Base-by-base conservation (phyloP, 352 stramenopile genomes). In the Phytophthora pluvialis region DNA sequence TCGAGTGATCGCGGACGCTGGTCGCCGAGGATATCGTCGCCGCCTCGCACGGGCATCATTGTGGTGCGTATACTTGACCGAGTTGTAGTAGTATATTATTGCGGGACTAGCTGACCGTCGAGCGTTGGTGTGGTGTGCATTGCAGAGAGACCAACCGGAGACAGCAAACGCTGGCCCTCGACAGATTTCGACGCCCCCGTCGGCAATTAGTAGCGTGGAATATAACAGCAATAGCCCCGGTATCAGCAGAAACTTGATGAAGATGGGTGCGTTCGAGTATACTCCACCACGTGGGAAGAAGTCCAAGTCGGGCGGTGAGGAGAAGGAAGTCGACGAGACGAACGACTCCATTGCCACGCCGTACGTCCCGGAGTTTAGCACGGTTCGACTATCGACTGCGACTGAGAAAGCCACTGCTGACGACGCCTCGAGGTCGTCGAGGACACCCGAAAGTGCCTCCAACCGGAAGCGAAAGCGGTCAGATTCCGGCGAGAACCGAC, bases 181-280 rank as follows among this genome's bases (percentile, higher is more conserved):
- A 40, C 71, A 60, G 13, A 75, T 80, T 10, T 67, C 63, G 50
- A 93, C 83, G 1, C 83, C 83, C 7, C 73, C 77, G 6, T 94
- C 85, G 0, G 80, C 66, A 8, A 92, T 94, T 64, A 94, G 85
- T 56, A 94, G 85, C 44, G 84, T 94, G 32, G 76, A 77, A n/a
- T 72, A 60, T 42, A 77, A 66, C 29, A 90, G 70, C 53, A 75
- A 75, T 31, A 92, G 80, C 35, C 86, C 86, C 6, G 72, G 71
- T 13, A 77, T 94, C 40, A 94, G 73, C 67, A 88, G 83, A 29
- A 90, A 94, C 62, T 60, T 94, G 28, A 91, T 92, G 82, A 90
- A 93, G 49, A 80, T 90, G 58, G 85, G 85, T 38, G 85, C 80
- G 4, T 94, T 94, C 26, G 86, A 92, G 61, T 88, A 81, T 57